phyloP scores from a whole-genome alignment of 1,284 basidiomycete species.

The Naganishia sp. region DNA sequence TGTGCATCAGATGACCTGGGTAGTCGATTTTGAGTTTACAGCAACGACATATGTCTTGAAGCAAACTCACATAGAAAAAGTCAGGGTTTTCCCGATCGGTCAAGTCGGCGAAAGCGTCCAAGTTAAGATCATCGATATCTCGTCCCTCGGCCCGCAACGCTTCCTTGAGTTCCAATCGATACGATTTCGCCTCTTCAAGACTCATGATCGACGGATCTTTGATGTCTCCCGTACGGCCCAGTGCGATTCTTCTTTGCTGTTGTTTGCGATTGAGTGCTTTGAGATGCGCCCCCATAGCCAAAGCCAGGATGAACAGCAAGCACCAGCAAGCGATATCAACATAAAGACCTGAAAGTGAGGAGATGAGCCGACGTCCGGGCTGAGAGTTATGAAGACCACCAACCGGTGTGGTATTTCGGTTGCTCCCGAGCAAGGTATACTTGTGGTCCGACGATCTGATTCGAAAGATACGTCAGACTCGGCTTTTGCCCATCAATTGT shows the following conservation, averaged over 20 bases:
- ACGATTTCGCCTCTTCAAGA: conserved; percentile 40
- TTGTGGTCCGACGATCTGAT: conserved; percentile 44
- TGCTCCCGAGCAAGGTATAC: conserved; percentile 45
- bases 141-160: conserved; percentile 35
- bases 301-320: conserved; percentile 41
- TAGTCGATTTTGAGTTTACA: no score
- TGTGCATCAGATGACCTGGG: conserved; percentile 1
- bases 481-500: no score
- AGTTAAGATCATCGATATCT: conserved; percentile 36
- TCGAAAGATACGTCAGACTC: neutral
- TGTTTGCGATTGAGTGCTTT: conserved; percentile 44
- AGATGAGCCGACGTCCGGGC: neutral
- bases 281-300: conserved; percentile 49
- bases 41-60: no score
- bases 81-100: conserved; percentile 39
- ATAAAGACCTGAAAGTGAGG: conserved; percentile 38
- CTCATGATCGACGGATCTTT: conserved; percentile 49
- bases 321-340: conserved; percentile 47
- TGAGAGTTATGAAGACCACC: neutral
- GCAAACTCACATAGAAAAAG: conserved; percentile 16
- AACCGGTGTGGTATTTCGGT: conserved; percentile 42
- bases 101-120: conserved; percentile 41
- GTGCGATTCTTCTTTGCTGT: conserved; percentile 43
- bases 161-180: conserved; percentile 38
- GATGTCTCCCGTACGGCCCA: conserved; percentile 45